Conservation (phyloP, 805 yeast genomes). For the Yamadazyma tumulicola region DNA sequence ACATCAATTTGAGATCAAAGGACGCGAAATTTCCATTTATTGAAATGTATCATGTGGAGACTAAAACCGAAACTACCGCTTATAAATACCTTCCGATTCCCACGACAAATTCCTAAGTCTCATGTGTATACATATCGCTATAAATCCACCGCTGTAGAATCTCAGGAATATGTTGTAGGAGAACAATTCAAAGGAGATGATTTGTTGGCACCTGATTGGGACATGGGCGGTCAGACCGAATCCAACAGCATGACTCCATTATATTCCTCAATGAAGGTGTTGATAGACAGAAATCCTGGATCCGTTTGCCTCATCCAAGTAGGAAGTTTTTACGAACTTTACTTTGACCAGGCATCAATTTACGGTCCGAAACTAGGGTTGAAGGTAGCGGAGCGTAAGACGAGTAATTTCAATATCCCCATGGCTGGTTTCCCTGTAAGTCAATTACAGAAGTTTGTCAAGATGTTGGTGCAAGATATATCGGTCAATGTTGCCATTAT, state of each 20-base stretch:
- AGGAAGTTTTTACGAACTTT: constrained; percentile 83
- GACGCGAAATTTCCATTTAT: no score
- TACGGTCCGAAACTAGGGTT: constrained; percentile 70
- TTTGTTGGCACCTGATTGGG: constrained; percentile 25
- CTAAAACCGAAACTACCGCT: no score
- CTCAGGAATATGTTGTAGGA: no score
- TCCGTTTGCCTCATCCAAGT: constrained; percentile 61
- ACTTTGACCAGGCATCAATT: constrained; percentile 81
- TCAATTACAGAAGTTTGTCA: constrained; percentile 69
- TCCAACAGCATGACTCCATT: constrained; percentile 31
- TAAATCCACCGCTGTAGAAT: no score
- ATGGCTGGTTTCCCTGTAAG: constrained; percentile 90
- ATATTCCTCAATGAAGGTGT: constrained; percentile 28
- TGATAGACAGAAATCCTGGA: constrained; percentile 34
- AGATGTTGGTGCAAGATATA: constrained; percentile 65
- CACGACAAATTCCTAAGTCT: no score
- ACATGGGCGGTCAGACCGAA: constrained; percentile 37
- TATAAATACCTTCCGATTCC: no score
- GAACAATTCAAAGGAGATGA: not conserved
- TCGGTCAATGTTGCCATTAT: constrained; percentile 75
- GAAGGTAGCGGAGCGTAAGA: constrained; percentile 58
- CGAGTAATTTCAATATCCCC: constrained; percentile 45
- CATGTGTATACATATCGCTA: no score
- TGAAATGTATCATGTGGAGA: no score
- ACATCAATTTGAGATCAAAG: no score